Percentiles rank a stretch among this genome's conserved stretches.
These are phyloP conservation scores for Pneumocystis jirovecii DNA, from an alignment of 1,139 yeast genomes.

Conservation along the genomic window DNA sequence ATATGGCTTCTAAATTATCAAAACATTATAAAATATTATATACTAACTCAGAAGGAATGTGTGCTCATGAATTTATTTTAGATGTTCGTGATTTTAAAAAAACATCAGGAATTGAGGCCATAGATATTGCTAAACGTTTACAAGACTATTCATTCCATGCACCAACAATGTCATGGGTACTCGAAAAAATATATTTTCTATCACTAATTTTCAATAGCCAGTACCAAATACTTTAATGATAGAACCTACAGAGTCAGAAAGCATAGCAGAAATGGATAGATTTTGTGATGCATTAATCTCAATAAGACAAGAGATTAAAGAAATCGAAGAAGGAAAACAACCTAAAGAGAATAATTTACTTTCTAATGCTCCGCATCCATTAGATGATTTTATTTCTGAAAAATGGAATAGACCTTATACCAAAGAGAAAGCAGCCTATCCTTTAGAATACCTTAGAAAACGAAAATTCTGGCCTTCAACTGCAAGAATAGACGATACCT, in stretches of 20 bases:
- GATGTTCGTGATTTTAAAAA: conserved; percentile 77
- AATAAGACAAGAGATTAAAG: conserved; percentile 68
- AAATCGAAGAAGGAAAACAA: conserved; percentile 51
- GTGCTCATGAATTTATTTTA: conserved; percentile 93
- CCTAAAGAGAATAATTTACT: conserved; percentile 48
- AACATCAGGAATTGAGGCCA: conserved; percentile 68
- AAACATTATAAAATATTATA: conserved; percentile 64
- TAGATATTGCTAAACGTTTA: conserved; percentile 88
- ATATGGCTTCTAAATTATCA: conserved; percentile 68
- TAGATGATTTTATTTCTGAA: conserved; percentile 53
- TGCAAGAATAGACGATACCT: conserved; percentile 80
- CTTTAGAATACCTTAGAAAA: conserved; percentile 53
- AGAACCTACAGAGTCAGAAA: conserved; percentile 94
- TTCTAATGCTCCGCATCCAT: conserved; percentile 85
- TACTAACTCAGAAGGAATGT: conserved; percentile 52
- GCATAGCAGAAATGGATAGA: conserved; percentile 73
- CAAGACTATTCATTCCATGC: conserved; percentile 99
- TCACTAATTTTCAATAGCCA: conserved; percentile 29
- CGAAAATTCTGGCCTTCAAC: conserved; percentile 94
- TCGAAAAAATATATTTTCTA: neutral
- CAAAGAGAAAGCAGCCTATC: conserved; percentile 87
- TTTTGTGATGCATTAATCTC: conserved; percentile 77
- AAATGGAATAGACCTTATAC: conserved; percentile 86
- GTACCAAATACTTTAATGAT: conserved; percentile 95
- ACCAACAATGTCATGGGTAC: conserved; percentile 82